These are phyloP conservation scores for Ciborinia camelliae DNA, from an alignment of 2,329 filamentous ascomycete species.

Conservation along the genomic window DNA sequence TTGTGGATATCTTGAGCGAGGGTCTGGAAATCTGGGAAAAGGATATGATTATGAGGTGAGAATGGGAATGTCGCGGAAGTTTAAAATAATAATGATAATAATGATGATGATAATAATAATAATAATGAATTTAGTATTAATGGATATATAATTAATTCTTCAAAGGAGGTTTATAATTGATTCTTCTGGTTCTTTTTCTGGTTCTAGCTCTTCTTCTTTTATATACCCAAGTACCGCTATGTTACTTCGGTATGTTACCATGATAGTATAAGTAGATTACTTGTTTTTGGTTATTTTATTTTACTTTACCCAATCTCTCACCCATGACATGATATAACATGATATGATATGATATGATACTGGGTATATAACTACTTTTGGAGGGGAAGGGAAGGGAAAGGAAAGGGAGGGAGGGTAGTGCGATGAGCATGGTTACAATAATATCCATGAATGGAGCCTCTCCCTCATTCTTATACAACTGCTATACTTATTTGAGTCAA, in stretches of 20 bases:
- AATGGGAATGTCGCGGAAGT: slow-evolving; percentile 9
- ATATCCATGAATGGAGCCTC: too few species aligned
- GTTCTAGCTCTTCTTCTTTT: slow-evolving; percentile 8
- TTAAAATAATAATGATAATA: not conserved
- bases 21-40: slow-evolving; percentile 12
- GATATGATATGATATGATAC: slow-evolving; percentile 7
- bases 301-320: slow-evolving; percentile 2
- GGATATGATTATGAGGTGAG: slow-evolving; percentile 12
- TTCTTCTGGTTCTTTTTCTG: not conserved
- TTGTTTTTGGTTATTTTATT: not conserved
- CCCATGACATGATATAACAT: slow-evolving; percentile 3
- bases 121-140: not conserved
- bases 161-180: not conserved
- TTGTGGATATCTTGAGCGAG: slow-evolving; percentile 14
- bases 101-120: not conserved
- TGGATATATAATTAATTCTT: not conserved
- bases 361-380: not conserved
- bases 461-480: not conserved
- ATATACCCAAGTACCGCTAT: too few species aligned
- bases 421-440: slow-evolving; percentile 10
- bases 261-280: not conserved
- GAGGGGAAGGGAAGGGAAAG: slow-evolving; percentile 6
- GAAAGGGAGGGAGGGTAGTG: not conserved
- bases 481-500: slow-evolving; percentile 2
- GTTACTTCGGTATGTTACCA: not conserved